phyloP scores from a whole-genome alignment of 495 filamentous ascomycete genomes.

The Penicillium canescens region DNA sequence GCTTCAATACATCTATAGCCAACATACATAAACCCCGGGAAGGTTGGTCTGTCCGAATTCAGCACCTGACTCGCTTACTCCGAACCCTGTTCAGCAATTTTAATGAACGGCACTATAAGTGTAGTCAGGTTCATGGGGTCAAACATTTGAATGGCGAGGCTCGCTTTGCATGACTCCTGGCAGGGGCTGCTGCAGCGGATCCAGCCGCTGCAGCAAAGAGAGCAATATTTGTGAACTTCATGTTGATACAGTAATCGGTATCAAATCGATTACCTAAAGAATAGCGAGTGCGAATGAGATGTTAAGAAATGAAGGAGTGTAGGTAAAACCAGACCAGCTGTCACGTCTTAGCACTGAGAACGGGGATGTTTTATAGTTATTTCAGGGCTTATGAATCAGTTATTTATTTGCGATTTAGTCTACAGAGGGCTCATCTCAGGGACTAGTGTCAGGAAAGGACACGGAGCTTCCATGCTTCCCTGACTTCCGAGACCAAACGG shows the following conservation, averaged over 20 bases:
- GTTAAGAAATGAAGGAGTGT: too few species aligned
- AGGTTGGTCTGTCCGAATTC: constrained; percentile 25
- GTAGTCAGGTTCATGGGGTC: neutral
- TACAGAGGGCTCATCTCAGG: neutral
- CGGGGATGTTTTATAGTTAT: neutral
- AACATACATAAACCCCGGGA: constrained; percentile 25
- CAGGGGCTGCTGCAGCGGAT: constrained; percentile 26
- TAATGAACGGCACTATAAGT: neutral
- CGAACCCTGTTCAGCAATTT: constrained; percentile 23
- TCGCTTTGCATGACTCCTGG: constrained; percentile 21
- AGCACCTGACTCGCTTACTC: constrained; percentile 27
- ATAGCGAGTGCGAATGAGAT: too few species aligned
- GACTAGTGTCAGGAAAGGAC: constrained; percentile 13
- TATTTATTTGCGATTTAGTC: too few species aligned
- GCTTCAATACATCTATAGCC: neutral
- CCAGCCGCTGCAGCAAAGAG: constrained; percentile 27
- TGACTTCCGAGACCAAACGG: neutral
- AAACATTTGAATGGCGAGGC: constrained; percentile 26
- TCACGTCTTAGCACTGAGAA: neutral
- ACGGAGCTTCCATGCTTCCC: constrained; percentile 5
- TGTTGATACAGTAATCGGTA: constrained; percentile 5
- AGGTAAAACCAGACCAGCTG: too few species aligned
- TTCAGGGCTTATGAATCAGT: too few species aligned
- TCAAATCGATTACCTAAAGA: too few species aligned
- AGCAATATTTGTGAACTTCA: constrained; percentile 27